Evolutionary conservation across 805 yeast genomes (phyloP), one percentile per base, ranked within the genome.

Genomic region (Ogataea naganishii): DNA sequence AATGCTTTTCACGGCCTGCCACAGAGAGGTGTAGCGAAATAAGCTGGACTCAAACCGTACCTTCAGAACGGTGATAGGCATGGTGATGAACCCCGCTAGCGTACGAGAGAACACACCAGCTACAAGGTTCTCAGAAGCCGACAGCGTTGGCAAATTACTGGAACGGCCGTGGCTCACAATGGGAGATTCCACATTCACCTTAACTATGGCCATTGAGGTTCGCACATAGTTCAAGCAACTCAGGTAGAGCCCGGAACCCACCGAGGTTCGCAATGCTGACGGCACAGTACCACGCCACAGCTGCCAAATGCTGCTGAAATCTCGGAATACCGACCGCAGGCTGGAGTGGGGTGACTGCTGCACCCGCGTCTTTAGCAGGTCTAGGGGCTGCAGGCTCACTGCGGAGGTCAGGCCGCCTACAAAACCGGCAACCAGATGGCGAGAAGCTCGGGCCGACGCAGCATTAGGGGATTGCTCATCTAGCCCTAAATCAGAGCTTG

Each of bases 231-330:
- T 80, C 32, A 92, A 58, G 11, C 80, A 65, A 0, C 95, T 69
- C 31, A 92, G 64, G 46, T 92, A 92, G 20, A 92, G 56, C 0
- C 92, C 95, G 24, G 94, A 80, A 0, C 98, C 98, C 9, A 84
- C 62, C 1, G 96, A 84, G 0, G 96, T 89, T 36, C 98, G 65
- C 16, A 89, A 44, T 0, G 94, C 86, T 14, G 95, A 83, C 0
- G 98, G 96, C 22, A 86, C 45, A 0, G 95, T 89, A 0, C 98
- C 98, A 32, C 95, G 67, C 98, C 98, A 92, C 23, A 88, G 61
- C 30, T 77, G 74, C 27, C 49, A 51, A 16, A 64, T 33, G 14
- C 60, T 52, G 3, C 56, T 53, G 7, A 80, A 40, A 27, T 68
- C 67, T 31, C 52, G 58, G 10, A 64, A 27, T 1, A 60, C 56